phyloP scores from a whole-genome alignment of 1,139 yeast species.

The Saccharomycopsis hybrid region DNA sequence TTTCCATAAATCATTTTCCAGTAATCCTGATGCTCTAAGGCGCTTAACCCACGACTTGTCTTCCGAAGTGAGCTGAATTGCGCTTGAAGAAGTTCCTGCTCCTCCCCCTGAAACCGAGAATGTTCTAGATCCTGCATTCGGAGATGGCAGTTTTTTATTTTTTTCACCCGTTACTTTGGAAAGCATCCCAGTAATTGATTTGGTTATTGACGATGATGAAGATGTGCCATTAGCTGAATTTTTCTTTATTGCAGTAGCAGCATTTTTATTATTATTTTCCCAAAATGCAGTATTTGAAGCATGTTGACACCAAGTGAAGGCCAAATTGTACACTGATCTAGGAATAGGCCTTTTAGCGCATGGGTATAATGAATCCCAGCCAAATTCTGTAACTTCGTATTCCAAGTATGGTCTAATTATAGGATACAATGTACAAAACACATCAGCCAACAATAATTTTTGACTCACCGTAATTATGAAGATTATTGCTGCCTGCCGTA shows the following conservation, averaged over 20 bases:
- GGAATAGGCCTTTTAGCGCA: constrained; percentile 63
- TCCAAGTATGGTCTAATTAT: constrained; percentile 69
- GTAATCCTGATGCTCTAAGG: constrained; percentile 63
- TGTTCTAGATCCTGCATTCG: neutral
- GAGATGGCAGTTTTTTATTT: neutral
- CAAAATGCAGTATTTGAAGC: constrained; percentile 14
- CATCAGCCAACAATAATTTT: constrained; percentile 67
- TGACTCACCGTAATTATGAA: constrained; percentile 58
- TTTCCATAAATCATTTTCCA: constrained; percentile 77
- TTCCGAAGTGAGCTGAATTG: constrained; percentile 34
- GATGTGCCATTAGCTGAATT: too few species aligned
- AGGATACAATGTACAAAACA: constrained; percentile 78
- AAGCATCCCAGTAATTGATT: constrained; percentile 12
- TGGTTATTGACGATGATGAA: constrained; percentile 2
- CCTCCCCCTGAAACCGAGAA: neutral
- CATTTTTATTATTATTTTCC: neutral
- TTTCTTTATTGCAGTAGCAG: neutral
- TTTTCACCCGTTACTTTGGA: constrained; percentile 12
- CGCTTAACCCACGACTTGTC: constrained; percentile 74
- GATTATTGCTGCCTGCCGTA: constrained; percentile 61
- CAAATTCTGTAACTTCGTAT: constrained; percentile 64
- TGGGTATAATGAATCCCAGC: constrained; percentile 58
- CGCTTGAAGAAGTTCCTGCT: neutral
- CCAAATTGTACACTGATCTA: constrained; percentile 56
- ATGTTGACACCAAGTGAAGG: constrained; percentile 66